phyloP scores from a whole-genome alignment of 2,329 filamentous ascomycete species.

The Aaosphaeria pasadenensis region DNA sequence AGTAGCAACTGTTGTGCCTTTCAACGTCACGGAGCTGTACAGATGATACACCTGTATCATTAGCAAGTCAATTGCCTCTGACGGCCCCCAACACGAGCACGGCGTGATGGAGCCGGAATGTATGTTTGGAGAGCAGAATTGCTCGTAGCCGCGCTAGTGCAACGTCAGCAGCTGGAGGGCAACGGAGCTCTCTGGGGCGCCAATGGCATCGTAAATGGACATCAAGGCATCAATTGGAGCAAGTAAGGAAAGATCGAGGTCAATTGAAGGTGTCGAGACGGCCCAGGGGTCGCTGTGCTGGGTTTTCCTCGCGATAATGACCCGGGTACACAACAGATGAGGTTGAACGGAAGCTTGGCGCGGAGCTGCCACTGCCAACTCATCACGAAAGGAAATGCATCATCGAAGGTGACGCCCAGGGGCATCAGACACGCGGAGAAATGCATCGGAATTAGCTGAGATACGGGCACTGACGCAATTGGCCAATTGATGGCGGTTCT shows the following conservation, averaged over 20 bases:
- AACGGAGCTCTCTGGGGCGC: no score
- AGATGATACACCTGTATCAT: no score
- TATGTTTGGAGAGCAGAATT: no score
- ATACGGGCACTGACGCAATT: constrained; percentile 25
- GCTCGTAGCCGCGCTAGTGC: no score
- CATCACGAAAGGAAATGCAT: constrained; percentile 5
- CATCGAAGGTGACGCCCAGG: constrained; percentile 18
- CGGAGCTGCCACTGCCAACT: constrained; percentile 7
- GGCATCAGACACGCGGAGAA: constrained; percentile 9
- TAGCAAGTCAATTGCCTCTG: no score
- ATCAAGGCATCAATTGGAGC: no score
- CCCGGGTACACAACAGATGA: constrained; percentile 9
- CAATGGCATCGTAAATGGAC: no score
- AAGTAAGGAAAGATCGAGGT: neutral
- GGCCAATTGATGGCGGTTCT: constrained; percentile 17
- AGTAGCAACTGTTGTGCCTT: no score
- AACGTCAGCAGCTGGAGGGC: no score
- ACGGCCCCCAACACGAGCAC: no score
- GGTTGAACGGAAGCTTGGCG: constrained; percentile 31
- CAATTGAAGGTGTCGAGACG: constrained; percentile 2
- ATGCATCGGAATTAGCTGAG: constrained; percentile 15
- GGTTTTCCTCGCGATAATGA: neutral
- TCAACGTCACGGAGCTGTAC: no score
- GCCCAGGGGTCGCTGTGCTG: constrained; percentile 5
- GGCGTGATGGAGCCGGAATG: no score